Evolutionary conservation across 2,329 filamentous ascomycete species (phyloP), one percentile per base, ranked within the genome.

Genomic region (Cercospora nicotianae): DNA sequence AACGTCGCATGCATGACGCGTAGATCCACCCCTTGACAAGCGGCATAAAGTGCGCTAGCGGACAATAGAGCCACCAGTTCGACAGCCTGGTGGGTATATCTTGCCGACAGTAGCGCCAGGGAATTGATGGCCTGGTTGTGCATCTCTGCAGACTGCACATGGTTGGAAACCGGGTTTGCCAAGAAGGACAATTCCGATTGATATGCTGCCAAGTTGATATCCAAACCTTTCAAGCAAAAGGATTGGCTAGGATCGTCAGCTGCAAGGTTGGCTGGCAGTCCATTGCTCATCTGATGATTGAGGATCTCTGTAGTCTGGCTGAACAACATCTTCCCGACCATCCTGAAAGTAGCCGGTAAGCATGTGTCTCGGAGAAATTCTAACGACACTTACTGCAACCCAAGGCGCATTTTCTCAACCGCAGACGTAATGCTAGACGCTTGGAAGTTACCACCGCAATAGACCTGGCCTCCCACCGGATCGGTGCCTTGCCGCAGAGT

Each of bases 361-460:
- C 45, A 48, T 3, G 45, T 48, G 45, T 23, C 18, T 48, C 45
- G 45, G 45, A 23, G 45, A 48, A 23, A 3, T 5, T 23, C 10
- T 10, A 48, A 48, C 2, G 18, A 20, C 45, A 48, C 45, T 23
- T 48, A 48, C 71, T 88, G 85, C 42, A 86, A 72, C 0, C 79
- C 80, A 5, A 79, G 77, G 4, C 85, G 82, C 8, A 70, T 67
- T 63, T 73, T 73, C 67, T 74, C 73, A 53, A 70, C 68, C 12
- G 72, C 87, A 0, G 87, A 87, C 0, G 89, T 90, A 30, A 91
- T 79, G 1, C 84, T 80, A 6, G 80, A 80, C 1, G 88, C 90
- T 76, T 91, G 89, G 76, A 91, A 91, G 74, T 91, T 91, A 26
- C 87, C 88, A 1, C 89, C 88, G 62, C 88, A 85, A 67, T 87